phyloP scores from a whole-genome alignment of 495 filamentous ascomycete genomes.

The Wilcoxina mikolae region DNA sequence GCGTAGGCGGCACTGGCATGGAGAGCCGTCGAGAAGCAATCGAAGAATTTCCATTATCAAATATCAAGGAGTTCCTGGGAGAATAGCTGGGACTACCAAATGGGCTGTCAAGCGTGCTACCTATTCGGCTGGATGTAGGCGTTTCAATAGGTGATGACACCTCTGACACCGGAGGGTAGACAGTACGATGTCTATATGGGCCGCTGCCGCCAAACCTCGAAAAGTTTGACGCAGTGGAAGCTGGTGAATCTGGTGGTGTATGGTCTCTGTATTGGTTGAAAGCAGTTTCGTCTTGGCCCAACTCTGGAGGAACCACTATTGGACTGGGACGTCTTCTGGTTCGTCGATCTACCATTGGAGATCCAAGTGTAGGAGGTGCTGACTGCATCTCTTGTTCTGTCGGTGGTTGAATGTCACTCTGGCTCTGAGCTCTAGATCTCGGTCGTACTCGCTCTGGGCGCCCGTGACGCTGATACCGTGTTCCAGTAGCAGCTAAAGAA shows the following conservation, averaged over 20 bases:
- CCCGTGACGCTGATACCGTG: slow-evolving; percentile 85
- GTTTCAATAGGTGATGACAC: slow-evolving; percentile 22
- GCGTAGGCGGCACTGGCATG: slow-evolving; percentile 7
- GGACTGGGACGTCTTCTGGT: slow-evolving; percentile 23
- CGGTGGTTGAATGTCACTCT: slow-evolving; percentile 23
- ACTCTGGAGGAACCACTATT: slow-evolving; percentile 17
- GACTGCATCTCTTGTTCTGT: slow-evolving; percentile 14
- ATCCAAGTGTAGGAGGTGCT: not conserved
- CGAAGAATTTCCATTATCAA: slow-evolving; percentile 13
- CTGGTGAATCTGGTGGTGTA: slow-evolving; percentile 27
- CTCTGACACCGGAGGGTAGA: slow-evolving; percentile 14
- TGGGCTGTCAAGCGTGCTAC: slow-evolving; percentile 21
- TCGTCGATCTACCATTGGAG: slow-evolving; percentile 19
- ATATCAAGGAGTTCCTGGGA: slow-evolving; percentile 11
- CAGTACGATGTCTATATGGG: slow-evolving; percentile 10
- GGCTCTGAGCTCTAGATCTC: slow-evolving; percentile 16
- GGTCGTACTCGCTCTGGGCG: slow-evolving; percentile 39
- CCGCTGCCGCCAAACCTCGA: slow-evolving; percentile 14
- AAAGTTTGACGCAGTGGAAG: slow-evolving; percentile 13
- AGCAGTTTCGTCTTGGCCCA: slow-evolving; percentile 9
- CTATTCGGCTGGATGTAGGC: slow-evolving; percentile 25
- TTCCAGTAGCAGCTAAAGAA: slow-evolving; percentile 86
- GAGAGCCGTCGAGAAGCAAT: slow-evolving; percentile 7
- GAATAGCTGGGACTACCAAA: slow-evolving; percentile 18
- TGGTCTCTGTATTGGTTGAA: slow-evolving; percentile 25